These are phyloP conservation scores for Detonula confervacea DNA, from an alignment of 352 stramenopile species.

Conservation along the genomic window DNA sequence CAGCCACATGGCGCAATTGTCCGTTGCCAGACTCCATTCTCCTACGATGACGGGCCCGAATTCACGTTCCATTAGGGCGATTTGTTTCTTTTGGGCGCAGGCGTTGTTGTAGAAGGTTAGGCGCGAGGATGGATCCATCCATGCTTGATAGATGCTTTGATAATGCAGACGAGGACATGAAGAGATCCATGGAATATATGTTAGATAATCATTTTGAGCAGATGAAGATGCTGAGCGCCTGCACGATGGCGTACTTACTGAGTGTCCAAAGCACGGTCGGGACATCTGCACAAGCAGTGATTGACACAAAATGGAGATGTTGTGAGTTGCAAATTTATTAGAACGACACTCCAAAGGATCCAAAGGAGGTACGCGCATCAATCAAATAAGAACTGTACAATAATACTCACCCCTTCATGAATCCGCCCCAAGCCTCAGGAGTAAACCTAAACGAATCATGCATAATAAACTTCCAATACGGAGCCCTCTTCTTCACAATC, in stretches of 20 bases:
- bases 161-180: too few species aligned
- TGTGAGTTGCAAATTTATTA: slow-evolving; percentile 86
- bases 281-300: slow-evolving; percentile 85
- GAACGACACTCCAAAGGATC: too few species aligned
- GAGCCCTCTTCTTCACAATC: slow-evolving; percentile 90
- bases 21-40: slow-evolving; percentile 92
- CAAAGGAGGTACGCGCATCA: too few species aligned
- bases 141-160: slow-evolving; percentile 91
- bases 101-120: slow-evolving; percentile 90
- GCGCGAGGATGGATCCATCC: slow-evolving; percentile 74
- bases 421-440: slow-evolving; percentile 84
- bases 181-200: too few species aligned
- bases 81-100: slow-evolving; percentile 89
- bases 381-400: slow-evolving; percentile 63
- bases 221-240: too few species aligned
- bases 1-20: slow-evolving; percentile 87
- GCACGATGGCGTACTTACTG: too few species aligned
- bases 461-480: slow-evolving; percentile 95
- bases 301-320: too few species aligned
- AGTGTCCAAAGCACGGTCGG: slow-evolving; percentile 93
- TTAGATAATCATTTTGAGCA: too few species aligned
- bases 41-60: slow-evolving; percentile 94
- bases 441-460: slow-evolving; percentile 95
- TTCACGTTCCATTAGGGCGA: slow-evolving; percentile 90
- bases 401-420: slow-evolving; percentile 78